Base-by-base conservation (phyloP, 1,284 basidiomycete species). In the Cystobasidiaceae sp. region DNA sequence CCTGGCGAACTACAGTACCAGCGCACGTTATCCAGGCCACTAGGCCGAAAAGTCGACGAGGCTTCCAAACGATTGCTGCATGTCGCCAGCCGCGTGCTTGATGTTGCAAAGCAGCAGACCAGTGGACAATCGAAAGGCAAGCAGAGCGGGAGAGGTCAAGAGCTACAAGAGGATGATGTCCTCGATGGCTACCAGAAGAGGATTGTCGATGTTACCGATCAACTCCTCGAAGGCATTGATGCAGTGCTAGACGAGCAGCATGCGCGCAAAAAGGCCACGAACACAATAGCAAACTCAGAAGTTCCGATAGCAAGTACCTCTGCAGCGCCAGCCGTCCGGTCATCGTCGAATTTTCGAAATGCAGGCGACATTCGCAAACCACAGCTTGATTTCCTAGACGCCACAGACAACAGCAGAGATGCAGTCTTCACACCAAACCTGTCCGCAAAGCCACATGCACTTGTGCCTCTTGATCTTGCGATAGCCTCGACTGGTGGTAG, bases 131-230 rank as follows among this genome's bases (percentile, higher is more conserved):
- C 81, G 78, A 7, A 85, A 82, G 74, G 66, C 13, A 76, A 77
- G 61, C 68, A 66, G 33, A 44, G 60, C 43, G 65, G 56, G 49
- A 66, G 63, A 39, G 51, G 71, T 15, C 9, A 55, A 5, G 63
- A 66, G 17, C 72, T 89, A 57, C 80, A 82, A 68, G 83, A 80
- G 71, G 90, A 93, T 69, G 88, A 93, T 77, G 81, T 93, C 1
- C 78, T 86, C 23, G 91, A 94, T 74, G 84, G 83, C 69, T 96
- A 92, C 75, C 82, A 86, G 68, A 80, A 82, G n/a, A 75, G 84
- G 32, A 82, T 94, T 0, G 86, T 90, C 17, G 90, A 93, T 74
- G 79, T 85, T 0, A 84, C 96, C 78, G 94, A 97, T 76, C 82
- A 84, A 39, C 76, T 97, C 61, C 78, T 96, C 62, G 94, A 97